These are phyloP conservation scores for Gynandropsis gynandra DNA, from an alignment of 345 rosid species.

Conservation along the genomic window DNA sequence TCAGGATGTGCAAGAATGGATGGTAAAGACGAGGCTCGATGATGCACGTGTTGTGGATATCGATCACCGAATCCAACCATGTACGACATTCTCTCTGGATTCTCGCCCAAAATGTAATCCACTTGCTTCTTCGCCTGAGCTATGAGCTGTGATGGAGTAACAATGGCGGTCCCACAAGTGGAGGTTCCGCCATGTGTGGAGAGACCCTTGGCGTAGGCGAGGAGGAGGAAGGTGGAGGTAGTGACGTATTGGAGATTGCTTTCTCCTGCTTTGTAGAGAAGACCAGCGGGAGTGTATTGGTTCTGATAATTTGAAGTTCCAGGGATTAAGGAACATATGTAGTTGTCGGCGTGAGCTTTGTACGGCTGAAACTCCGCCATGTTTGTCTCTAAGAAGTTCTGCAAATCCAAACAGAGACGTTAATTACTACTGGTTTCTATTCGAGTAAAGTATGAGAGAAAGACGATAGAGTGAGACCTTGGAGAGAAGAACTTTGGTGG, in stretches of 20 bases:
- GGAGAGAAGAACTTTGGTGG: constrained; percentile 85
- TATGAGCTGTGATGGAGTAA: constrained; percentile 41
- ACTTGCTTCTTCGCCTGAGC: constrained; percentile 55
- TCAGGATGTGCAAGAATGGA: constrained; percentile 59
- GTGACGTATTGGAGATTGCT: constrained; percentile 59
- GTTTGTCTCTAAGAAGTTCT: constrained; percentile 79
- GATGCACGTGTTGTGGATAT: constrained; percentile 83
- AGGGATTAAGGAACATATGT: constrained; percentile 85
- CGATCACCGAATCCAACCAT: constrained; percentile 90
- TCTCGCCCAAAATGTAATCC: constrained; percentile 87
- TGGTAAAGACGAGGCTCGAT: constrained; percentile 90
- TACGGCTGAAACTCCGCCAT: constrained; percentile 70
- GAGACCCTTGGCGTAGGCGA: constrained; percentile 50
- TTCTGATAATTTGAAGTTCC: constrained; percentile 76
- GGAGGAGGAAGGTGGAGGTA: constrained; percentile 47
- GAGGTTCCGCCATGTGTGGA: constrained; percentile 33
- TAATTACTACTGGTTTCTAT: not conserved
- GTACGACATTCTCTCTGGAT: constrained; percentile 80
- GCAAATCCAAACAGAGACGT: not conserved
- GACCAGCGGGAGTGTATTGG: constrained; percentile 76
- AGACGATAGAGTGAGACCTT: too few species aligned
- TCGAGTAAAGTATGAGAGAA: too few species aligned
- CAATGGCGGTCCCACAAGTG: constrained; percentile 42
- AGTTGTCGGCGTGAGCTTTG: constrained; percentile 95
- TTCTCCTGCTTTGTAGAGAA: constrained; percentile 36